Percentiles rank a stretch among this genome's conserved stretches.
Evolutionary conservation across 2,329 filamentous ascomycete species (phyloP).

Genomic region (Orbilia blumenaviensis): DNA sequence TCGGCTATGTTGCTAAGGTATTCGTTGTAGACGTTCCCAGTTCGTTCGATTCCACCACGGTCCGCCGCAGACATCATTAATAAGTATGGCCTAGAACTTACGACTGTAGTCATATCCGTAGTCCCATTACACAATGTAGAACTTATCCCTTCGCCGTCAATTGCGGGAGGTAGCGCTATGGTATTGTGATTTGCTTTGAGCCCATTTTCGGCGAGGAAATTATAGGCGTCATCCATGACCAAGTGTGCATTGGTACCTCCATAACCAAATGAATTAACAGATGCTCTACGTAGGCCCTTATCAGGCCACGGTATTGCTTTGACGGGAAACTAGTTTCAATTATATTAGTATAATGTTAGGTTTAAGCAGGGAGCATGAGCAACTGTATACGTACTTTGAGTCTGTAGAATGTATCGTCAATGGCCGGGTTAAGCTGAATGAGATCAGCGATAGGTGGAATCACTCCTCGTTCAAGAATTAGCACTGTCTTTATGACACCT

Average conservation of each 20-base stretch:
- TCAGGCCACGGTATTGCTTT: slow-evolving; percentile 6
- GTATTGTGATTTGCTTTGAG: not conserved
- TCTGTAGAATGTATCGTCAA: slow-evolving; percentile 45
- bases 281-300: slow-evolving; percentile 13
- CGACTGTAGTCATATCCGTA: not conserved
- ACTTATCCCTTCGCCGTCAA: not conserved
- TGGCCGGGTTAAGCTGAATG: slow-evolving; percentile 26
- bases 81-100: slow-evolving; percentile 2
- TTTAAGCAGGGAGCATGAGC: not conserved
- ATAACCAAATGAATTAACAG: slow-evolving; percentile 59
- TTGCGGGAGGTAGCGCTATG: not conserved
- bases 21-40: not conserved
- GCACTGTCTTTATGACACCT: slow-evolving; percentile 66
- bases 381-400: slow-evolving; percentile 8
- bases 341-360: not conserved
- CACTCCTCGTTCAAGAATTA: slow-evolving; percentile 65
- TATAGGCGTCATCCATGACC: slow-evolving; percentile 19
- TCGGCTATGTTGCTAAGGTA: not conserved
- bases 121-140: not conserved
- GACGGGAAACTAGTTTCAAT: slow-evolving; percentile 9
- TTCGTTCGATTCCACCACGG: slow-evolving; percentile 9
- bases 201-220: not conserved
- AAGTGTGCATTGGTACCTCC: slow-evolving; percentile 57
- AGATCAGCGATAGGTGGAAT: slow-evolving; percentile 60
- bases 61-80: slow-evolving; percentile 16